These are phyloP conservation scores for Mollisia scopiformis DNA, from an alignment of 2,329 filamentous ascomycete genomes.

Conservation along the genomic window DNA sequence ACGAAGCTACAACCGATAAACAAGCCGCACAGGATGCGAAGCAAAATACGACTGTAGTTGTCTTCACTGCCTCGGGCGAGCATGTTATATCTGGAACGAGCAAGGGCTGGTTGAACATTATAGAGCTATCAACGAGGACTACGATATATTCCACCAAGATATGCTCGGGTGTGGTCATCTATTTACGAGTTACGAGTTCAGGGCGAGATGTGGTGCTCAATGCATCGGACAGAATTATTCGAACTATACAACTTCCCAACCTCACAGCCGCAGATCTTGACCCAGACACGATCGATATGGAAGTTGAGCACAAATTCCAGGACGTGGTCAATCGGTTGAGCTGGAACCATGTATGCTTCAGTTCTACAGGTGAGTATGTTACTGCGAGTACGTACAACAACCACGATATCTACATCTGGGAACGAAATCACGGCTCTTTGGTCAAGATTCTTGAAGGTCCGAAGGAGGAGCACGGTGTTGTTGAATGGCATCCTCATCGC, in stretches of 20 bases:
- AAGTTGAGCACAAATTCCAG: slow-evolving; percentile 97
- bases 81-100: slow-evolving; percentile 93
- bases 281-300: slow-evolving; percentile 82
- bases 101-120: slow-evolving; percentile 95
- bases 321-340: slow-evolving; percentile 93
- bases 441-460: slow-evolving; percentile 97
- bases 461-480: slow-evolving; percentile 92
- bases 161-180: slow-evolving; percentile 84
- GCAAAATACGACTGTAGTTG: slow-evolving; percentile 89
- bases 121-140: slow-evolving; percentile 77
- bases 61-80: slow-evolving; percentile 83
- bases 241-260: slow-evolving; percentile 89
- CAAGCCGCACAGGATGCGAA: slow-evolving; percentile 90
- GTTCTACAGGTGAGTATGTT: slow-evolving; percentile 91
- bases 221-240: slow-evolving; percentile 90
- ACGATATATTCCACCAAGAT: slow-evolving; percentile 91
- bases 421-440: slow-evolving; percentile 87
- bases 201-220: slow-evolving; percentile 90
- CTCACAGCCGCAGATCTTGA: slow-evolving; percentile 70
- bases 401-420: slow-evolving; percentile 98
- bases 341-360: slow-evolving; percentile 98
- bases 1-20: slow-evolving; percentile 76
- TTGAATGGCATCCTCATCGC: slow-evolving; percentile 94
- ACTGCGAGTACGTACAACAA: slow-evolving; percentile 98
- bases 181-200: slow-evolving; percentile 80